These are phyloP conservation scores for Nicotiana paniculata DNA, from an alignment of 257 asterid genomes.

Conservation along the genomic window DNA sequence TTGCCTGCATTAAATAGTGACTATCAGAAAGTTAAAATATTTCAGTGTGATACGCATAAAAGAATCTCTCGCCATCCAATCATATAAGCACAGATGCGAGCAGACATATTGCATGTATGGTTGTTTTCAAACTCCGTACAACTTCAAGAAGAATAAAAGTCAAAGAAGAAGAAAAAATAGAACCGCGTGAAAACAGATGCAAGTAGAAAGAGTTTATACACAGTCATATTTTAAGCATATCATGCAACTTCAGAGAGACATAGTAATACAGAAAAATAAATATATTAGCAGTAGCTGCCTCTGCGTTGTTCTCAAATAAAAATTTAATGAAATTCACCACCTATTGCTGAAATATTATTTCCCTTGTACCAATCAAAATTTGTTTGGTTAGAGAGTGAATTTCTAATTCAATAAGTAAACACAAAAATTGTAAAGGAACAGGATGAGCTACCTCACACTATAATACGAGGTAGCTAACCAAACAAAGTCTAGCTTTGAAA, in stretches of 20 bases:
- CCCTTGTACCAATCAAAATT: not conserved
- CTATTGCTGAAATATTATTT: no score
- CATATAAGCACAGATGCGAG: not conserved
- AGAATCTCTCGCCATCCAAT: not conserved
- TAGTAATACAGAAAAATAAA: not conserved
- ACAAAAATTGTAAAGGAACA: not conserved
- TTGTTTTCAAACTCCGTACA: not conserved
- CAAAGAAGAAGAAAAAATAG: not conserved
- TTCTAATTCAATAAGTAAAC: not conserved
- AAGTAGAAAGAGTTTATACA: not conserved
- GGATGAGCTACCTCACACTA: not conserved
- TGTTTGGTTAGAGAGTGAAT: not conserved
- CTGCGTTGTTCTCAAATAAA: not conserved
- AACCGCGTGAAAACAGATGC: not conserved
- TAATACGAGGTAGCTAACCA: not conserved
- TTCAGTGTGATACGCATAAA: not conserved
- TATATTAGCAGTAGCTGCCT: not conserved
- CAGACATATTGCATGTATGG: not conserved
- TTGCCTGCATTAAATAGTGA: constrained; percentile 57
- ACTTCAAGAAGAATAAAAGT: not conserved
- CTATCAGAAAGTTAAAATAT: not conserved
- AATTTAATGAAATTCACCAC: not conserved
- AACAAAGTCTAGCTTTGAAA: not conserved
- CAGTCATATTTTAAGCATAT: not conserved
- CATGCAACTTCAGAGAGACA: not conserved